Percentiles rank a stretch among this genome's conserved stretches.
Evolutionary conservation across 352 stramenopile genomes (phyloP).

Genomic region (Thalassiosira mediterranea): DNA sequence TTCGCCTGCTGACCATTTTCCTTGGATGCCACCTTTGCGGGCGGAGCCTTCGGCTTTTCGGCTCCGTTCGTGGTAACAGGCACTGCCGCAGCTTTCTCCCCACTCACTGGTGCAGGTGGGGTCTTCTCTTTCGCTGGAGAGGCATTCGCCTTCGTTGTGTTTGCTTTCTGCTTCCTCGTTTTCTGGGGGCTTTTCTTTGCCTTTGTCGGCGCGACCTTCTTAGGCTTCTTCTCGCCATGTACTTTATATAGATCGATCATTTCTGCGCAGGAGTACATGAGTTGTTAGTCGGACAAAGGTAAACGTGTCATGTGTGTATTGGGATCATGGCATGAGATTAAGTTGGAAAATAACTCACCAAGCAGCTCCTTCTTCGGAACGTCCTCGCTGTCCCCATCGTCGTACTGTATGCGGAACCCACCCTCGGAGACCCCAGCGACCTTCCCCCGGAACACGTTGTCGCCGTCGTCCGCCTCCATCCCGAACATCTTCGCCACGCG

Average conservation of each 20-base stretch:
- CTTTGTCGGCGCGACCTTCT: conserved; percentile 17
- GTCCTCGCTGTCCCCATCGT: conserved; percentile 58
- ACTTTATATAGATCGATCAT: conserved; percentile 45
- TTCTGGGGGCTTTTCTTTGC: conserved; percentile 12
- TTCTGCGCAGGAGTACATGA: conserved; percentile 25
- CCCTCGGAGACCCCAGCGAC: conserved; percentile 12
- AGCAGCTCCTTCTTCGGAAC: conserved; percentile 22
- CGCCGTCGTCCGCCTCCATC: conserved; percentile 43
- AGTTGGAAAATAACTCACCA: conserved; percentile 44
- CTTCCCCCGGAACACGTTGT: conserved; percentile 56
- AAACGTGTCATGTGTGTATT: too few species aligned
- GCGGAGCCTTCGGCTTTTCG: too few species aligned
- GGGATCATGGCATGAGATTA: too few species aligned
- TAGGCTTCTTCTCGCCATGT: conserved; percentile 46
- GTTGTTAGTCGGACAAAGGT: too few species aligned
- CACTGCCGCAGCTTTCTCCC: too few species aligned
- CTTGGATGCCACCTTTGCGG: too few species aligned
- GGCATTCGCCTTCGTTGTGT: conserved; percentile 4
- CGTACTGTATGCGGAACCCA: conserved; percentile 50
- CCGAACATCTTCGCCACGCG: conserved; percentile 57
- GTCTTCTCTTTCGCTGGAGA: not conserved
- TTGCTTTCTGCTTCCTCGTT: conserved; percentile 11
- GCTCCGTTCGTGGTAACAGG: too few species aligned
- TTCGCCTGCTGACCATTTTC: not conserved
- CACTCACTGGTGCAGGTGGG: too few species aligned